phyloP scores from a whole-genome alignment of 2,329 filamentous ascomycete genomes.

The Triangularia verruculosa region DNA sequence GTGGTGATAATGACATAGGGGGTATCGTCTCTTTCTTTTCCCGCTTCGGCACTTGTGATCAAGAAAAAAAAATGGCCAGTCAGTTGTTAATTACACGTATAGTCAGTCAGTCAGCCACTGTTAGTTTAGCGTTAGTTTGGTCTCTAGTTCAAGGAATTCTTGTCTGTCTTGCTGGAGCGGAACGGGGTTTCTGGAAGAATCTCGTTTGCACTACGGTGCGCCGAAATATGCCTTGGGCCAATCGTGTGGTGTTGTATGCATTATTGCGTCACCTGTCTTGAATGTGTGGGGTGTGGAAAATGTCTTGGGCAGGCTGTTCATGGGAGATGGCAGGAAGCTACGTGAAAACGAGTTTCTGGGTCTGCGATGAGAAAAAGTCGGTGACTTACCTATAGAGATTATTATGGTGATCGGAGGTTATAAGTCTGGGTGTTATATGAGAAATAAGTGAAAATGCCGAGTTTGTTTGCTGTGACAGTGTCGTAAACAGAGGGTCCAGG shows the following conservation, averaged over 20 bases:
- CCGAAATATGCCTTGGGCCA: too few species aligned
- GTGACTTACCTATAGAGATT: neutral
- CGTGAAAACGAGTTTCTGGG: neutral
- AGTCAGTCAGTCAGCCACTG: too few species aligned
- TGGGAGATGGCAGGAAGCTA: neutral
- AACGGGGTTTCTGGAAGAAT: conserved; percentile 1
- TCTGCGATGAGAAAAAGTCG: neutral
- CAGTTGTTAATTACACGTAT: too few species aligned
- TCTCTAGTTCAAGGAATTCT: neutral
- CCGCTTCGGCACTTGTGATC: neutral
- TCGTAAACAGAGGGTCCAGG: too few species aligned
- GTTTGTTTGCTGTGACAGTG: neutral
- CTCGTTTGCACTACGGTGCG: neutral
- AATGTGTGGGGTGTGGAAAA: neutral
- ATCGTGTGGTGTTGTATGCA: conserved; percentile 5
- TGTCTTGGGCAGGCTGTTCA: neutral
- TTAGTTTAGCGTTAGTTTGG: neutral
- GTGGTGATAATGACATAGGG: conserved; percentile 13
- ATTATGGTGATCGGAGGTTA: neutral
- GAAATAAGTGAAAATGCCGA: neutral
- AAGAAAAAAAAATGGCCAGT: neutral
- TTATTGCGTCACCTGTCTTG: conserved; percentile 18
- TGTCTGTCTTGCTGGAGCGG: neutral
- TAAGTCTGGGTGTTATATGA: neutral
- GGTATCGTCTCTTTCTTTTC: neutral